A percentile compares a stretch with the other conserved stretches of the same genome.
These are phyloP conservation scores for Monosporozyma unispora DNA, from an alignment of 805 yeast species.

Conservation along the genomic window DNA sequence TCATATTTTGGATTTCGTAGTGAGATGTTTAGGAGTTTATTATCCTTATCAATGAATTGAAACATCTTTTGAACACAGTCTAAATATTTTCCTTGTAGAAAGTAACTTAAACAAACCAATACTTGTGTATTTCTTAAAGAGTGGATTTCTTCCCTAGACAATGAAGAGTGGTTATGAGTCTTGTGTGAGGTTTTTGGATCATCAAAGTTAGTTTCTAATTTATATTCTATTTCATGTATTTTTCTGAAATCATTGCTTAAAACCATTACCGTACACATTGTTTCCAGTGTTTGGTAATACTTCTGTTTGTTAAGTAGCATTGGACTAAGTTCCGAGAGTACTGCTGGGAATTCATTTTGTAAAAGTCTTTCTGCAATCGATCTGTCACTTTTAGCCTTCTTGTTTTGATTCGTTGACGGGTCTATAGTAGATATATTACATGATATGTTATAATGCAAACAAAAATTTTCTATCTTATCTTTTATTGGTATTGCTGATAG, in stretches of 20 bases:
- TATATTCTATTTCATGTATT: constrained; percentile 20
- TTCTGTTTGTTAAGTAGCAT: neutral
- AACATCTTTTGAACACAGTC: neutral
- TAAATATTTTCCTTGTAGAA: constrained; percentile 14
- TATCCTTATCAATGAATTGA: neutral
- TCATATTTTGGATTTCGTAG: neutral
- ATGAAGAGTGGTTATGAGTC: neutral
- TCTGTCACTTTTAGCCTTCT: neutral
- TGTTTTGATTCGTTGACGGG: neutral
- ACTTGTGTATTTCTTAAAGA: constrained; percentile 12
- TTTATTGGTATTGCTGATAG: neutral
- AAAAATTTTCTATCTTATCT: neutral
- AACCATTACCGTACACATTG: constrained; percentile 11
- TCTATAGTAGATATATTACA: neutral
- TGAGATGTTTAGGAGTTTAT: neutral
- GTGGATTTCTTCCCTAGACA: constrained; percentile 6
- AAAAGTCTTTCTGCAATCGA: neutral
- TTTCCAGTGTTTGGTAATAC: constrained; percentile 14
- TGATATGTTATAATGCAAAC: neutral
- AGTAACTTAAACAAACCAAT: constrained; percentile 12
- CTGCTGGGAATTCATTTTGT: neutral
- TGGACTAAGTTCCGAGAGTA: neutral
- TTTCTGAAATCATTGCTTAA: constrained; percentile 14
- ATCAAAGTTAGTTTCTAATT: constrained; percentile 7
- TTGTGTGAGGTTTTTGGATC: neutral